Conservation (phyloP, 148 eudicot genomes). For the Cornus florida region DNA sequence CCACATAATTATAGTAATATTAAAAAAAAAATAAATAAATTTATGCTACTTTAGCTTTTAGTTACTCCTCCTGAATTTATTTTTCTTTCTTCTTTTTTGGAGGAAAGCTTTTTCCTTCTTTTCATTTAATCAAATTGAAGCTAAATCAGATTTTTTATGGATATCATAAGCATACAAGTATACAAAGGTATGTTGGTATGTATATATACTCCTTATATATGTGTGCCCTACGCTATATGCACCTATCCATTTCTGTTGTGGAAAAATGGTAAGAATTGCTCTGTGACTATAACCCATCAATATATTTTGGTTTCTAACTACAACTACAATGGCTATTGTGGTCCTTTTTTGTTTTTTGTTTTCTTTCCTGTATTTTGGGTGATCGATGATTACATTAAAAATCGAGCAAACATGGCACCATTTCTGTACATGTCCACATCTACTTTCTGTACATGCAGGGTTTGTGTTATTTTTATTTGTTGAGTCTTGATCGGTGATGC, state of each 20-base stretch:
- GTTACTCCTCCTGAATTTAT: neutral
- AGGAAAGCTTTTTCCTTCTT: too few species aligned
- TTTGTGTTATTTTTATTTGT: conserved; percentile 10
- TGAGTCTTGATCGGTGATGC: conserved; percentile 13
- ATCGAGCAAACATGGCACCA: conserved; percentile 3
- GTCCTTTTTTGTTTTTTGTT: neutral
- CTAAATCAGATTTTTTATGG: neutral
- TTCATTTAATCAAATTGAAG: neutral
- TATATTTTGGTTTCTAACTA: neutral
- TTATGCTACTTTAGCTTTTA: neutral
- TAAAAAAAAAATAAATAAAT: too few species aligned
- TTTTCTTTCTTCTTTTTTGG: neutral
- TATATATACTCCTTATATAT: neutral
- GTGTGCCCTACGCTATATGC: neutral
- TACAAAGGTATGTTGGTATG: too few species aligned
- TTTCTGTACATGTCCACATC: conserved; percentile 6
- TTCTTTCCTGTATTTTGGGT: neutral
- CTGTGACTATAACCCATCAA: neutral
- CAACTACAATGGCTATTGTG: neutral
- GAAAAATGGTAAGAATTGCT: neutral
- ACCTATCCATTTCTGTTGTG: neutral
- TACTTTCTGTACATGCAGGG: neutral
- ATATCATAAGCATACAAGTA: neutral
- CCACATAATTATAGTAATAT: too few species aligned
- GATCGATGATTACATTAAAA: conserved; percentile 10